Percentiles rank a stretch among this genome's conserved stretches.
Conservation (phyloP, 257 asterid species). For the Voacanga thouarsii region DNA sequence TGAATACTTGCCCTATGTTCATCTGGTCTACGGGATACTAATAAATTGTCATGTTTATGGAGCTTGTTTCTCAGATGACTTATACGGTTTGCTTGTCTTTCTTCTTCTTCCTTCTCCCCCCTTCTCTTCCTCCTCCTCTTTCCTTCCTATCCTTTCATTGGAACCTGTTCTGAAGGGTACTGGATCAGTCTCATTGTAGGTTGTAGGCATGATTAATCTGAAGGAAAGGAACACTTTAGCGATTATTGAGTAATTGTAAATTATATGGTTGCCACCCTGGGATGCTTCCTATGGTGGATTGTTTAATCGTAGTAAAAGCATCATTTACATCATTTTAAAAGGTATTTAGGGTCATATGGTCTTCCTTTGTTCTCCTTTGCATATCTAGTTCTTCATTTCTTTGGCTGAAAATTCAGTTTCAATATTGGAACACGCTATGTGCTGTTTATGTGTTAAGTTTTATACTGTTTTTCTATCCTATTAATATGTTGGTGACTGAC, state of each 20-base stretch:
- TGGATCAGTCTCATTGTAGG: not conserved
- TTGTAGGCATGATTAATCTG: not conserved
- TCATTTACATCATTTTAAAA: not conserved
- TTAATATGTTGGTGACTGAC: not conserved
- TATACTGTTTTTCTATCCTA: not conserved
- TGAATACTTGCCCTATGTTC: not conserved
- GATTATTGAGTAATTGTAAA: too few species aligned
- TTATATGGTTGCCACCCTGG: too few species aligned
- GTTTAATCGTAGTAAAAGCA: not conserved
- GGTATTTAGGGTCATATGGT: not conserved
- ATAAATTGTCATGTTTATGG: not conserved
- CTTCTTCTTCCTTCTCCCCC: too few species aligned
- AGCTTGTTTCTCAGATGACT: not conserved
- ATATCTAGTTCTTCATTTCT: not conserved
- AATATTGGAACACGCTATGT: not conserved
- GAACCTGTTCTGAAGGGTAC: not conserved
- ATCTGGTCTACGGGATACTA: not conserved
- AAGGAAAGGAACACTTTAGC: not conserved
- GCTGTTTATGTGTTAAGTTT: conserved; percentile 1
- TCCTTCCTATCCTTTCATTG: too few species aligned
- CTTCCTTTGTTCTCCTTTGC: not conserved
- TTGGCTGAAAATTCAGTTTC: not conserved
- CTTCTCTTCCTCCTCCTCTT: too few species aligned
- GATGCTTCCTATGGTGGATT: not conserved
- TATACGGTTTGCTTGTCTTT: not conserved